Evolutionary conservation across 352 stramenopile genomes (phyloP).

Genomic region (Phytophthora agathidicida): DNA sequence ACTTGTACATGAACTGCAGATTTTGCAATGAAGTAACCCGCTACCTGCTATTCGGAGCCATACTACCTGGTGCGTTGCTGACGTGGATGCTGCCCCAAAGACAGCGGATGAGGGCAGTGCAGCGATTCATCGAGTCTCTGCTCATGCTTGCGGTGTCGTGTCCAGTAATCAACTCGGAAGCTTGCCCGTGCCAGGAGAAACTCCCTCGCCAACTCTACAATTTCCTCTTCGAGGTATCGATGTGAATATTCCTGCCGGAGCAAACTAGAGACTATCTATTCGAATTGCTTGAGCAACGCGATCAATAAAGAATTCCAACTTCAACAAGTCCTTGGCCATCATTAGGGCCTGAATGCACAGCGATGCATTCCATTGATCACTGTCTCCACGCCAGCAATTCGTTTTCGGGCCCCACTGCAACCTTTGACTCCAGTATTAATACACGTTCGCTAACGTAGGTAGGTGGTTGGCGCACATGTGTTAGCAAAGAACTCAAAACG

Average conservation of each 20-base stretch:
- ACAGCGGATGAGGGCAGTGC: conserved; percentile 28
- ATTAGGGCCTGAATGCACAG: too few species aligned
- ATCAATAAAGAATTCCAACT: conserved; percentile 3
- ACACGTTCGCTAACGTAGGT: too few species aligned
- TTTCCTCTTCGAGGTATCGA: background rate
- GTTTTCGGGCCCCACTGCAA: too few species aligned
- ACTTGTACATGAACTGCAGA: conserved; percentile 34
- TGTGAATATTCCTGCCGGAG: too few species aligned
- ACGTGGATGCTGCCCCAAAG: conserved; percentile 30
- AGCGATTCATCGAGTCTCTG: conserved; percentile 33
- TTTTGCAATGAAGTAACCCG: conserved; percentile 51
- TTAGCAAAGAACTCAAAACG: too few species aligned
- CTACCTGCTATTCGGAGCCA: conserved; percentile 38
- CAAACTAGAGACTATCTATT: too few species aligned
- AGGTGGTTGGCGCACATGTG: too few species aligned
- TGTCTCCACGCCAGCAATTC: too few species aligned
- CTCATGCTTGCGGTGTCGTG: conserved; percentile 26
- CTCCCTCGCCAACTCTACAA: conserved; percentile 11
- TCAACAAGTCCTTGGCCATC: too few species aligned
- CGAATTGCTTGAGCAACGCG: too few species aligned
- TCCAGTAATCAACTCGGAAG: conserved; percentile 15
- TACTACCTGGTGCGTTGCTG: conserved; percentile 25
- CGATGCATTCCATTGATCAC: too few species aligned
- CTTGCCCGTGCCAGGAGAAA: conserved; percentile 19
- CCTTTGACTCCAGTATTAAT: too few species aligned